Conservation (phyloP, 1,284 basidiomycete genomes). For the Leccinum insolens region DNA sequence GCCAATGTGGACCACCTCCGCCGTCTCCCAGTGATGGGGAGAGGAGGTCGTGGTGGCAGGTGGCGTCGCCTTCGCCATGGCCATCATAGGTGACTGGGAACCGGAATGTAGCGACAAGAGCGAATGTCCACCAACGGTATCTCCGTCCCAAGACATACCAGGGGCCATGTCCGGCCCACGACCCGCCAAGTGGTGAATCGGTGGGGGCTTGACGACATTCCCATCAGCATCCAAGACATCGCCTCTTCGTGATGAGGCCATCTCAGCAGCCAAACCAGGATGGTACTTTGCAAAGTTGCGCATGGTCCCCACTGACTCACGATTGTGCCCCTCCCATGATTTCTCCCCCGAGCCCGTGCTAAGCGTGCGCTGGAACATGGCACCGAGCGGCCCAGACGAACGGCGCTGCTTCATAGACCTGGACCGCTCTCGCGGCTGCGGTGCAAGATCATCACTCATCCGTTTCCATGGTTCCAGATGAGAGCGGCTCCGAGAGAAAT, state of each 20-base stretch:
- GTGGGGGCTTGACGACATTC: conserved; percentile 23
- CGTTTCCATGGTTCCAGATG: conserved; percentile 48
- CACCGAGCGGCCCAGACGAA: conserved; percentile 45
- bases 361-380: conserved; percentile 58
- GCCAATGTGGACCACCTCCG: conserved; percentile 54
- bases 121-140: conserved; percentile 50
- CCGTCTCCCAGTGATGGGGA: conserved; percentile 69
- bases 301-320: conserved; percentile 36
- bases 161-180: conserved; percentile 31
- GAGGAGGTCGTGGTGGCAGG: conserved; percentile 46
- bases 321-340: conserved; percentile 35
- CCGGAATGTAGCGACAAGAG: conserved; percentile 50
- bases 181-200: conserved; percentile 46
- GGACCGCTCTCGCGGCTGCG: conserved; percentile 36
- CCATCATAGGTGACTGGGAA: conserved; percentile 52
- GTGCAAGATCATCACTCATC: conserved; percentile 45
- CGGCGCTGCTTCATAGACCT: conserved; percentile 39
- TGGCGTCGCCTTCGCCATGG: conserved; percentile 64
- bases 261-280: conserved; percentile 55
- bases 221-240: conserved; percentile 16
- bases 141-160: conserved; percentile 58
- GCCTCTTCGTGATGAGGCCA: conserved; percentile 39
- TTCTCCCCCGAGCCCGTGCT: conserved; percentile 42
- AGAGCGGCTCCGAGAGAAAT: conserved; percentile 43
- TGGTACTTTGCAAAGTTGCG: conserved; percentile 39